A percentile compares a stretch with the other conserved stretches of the same genome.
Evolutionary conservation across 2,329 filamentous ascomycete species (phyloP).

Genomic region (Aspergillus aculeatinus): DNA sequence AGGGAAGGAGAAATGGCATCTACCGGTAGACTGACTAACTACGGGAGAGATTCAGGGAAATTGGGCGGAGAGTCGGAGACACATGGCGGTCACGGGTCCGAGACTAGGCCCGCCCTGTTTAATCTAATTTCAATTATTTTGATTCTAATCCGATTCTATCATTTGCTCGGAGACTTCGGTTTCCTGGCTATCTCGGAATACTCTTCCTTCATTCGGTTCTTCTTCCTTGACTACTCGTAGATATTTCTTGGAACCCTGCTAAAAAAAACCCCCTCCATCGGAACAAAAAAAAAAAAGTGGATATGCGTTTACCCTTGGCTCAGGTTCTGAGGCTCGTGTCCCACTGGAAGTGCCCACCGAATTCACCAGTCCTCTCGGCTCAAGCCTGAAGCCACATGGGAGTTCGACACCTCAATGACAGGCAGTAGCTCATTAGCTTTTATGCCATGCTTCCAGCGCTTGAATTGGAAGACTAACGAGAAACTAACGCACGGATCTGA

Average conservation of each 20-base stretch:
- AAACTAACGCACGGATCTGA: background rate
- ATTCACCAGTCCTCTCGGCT: background rate
- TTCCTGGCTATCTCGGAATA: conserved; percentile 1
- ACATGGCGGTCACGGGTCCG: conserved; percentile 15
- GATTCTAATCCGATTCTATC: background rate
- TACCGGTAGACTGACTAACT: background rate
- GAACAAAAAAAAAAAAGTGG: background rate
- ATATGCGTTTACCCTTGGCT: background rate
- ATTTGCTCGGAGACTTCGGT: background rate
- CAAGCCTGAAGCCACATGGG: background rate
- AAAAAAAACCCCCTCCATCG: background rate
- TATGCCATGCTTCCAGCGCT: background rate
- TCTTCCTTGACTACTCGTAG: background rate
- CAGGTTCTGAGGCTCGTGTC: background rate
- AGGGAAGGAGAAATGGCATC: background rate
- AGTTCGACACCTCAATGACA: background rate
- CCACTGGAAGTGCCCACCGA: no score
- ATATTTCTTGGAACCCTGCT: background rate
- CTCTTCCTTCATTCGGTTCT: background rate
- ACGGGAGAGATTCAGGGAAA: background rate
- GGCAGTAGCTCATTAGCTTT: background rate
- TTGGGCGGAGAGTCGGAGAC: conserved; percentile 1
- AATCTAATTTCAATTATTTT: conserved; percentile 3
- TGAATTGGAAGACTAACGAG: background rate
- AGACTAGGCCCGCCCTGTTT: background rate